Percentiles rank a stretch among this genome's conserved stretches.
Evolutionary conservation across 768 basidiomycete species (phyloP).

Genomic region (Sarcomyxa edulis): DNA sequence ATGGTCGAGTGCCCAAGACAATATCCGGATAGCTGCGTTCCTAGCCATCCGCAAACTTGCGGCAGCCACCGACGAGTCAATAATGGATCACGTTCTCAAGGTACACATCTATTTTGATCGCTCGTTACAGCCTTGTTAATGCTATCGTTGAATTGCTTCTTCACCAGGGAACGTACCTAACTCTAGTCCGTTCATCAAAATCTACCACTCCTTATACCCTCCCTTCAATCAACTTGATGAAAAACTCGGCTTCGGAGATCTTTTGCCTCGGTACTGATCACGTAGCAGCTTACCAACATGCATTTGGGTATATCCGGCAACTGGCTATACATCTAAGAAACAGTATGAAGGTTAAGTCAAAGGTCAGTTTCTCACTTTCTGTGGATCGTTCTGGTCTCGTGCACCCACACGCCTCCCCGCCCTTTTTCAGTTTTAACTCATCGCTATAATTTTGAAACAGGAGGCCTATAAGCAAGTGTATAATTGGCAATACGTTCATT

Average conservation of each 20-base stretch:
- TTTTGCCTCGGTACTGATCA: slow-evolving; percentile 81
- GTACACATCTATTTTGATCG: slow-evolving; percentile 30
- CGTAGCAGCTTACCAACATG: slow-evolving; percentile 80
- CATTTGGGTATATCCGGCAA: slow-evolving; percentile 93
- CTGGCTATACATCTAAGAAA: slow-evolving; percentile 90
- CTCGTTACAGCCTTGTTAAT: slow-evolving; percentile 1
- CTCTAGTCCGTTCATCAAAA: slow-evolving; percentile 79
- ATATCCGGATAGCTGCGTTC: slow-evolving; percentile 79
- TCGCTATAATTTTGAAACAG: slow-evolving; percentile 26
- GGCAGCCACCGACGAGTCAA: slow-evolving; percentile 68
- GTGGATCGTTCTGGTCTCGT: too few relatives aligned
- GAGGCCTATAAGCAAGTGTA: slow-evolving; percentile 94
- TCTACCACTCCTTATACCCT: slow-evolving; percentile 83
- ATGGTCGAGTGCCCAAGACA: slow-evolving; percentile 82
- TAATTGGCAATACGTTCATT: slow-evolving; percentile 98
- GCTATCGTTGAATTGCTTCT: too few relatives aligned
- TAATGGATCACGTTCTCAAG: slow-evolving; percentile 84
- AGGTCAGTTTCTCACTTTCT: slow-evolving; percentile 41
- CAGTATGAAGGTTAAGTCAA: slow-evolving; percentile 84
- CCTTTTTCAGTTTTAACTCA: not conserved
- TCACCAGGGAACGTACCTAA: slow-evolving; percentile 80
- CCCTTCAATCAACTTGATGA: slow-evolving; percentile 93
- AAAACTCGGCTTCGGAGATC: slow-evolving; percentile 92
- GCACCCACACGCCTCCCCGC: slow-evolving; percentile 1
- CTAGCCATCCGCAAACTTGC: slow-evolving; percentile 79